A percentile compares a stretch with the other conserved stretches of the same genome.
Conservation (phyloP, 306 rosid species). For the Trichosanthes cucumerina region DNA sequence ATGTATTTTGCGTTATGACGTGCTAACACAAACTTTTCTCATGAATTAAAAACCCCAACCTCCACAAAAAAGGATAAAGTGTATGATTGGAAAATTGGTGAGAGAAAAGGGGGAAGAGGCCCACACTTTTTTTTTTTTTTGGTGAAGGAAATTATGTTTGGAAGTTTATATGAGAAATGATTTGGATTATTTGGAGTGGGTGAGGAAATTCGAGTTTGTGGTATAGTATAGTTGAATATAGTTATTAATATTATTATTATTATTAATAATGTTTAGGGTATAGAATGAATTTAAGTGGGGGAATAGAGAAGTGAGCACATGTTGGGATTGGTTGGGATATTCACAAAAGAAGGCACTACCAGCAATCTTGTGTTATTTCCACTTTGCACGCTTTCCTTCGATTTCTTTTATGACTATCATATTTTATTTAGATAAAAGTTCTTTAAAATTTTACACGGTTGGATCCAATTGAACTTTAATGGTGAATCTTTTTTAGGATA, state of each 20-base stretch:
- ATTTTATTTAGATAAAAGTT: too few relatives aligned
- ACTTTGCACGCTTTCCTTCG: background rate
- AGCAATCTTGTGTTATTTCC: background rate
- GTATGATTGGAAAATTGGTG: background rate
- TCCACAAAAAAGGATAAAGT: background rate
- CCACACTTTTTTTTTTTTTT: background rate
- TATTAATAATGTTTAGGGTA: background rate
- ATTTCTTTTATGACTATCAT: too few relatives aligned
- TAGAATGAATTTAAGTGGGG: background rate
- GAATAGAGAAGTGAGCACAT: background rate
- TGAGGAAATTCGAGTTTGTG: background rate
- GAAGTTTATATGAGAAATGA: background rate
- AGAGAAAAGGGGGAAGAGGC: background rate
- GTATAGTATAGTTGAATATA: background rate
- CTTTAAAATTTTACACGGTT: too few relatives aligned
- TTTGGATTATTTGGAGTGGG: background rate
- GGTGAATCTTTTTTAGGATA: too few relatives aligned
- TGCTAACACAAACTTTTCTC: background rate
- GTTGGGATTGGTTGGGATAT: background rate
- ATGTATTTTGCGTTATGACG: background rate
- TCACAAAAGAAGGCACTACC: conserved; percentile 3
- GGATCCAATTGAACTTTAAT: too few relatives aligned
- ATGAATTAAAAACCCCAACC: background rate
- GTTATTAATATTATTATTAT: too few relatives aligned
- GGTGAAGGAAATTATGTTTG: background rate